These are phyloP conservation scores for Paramecium pentaurelia DNA, from an alignment of 73 alveolate species.

Conservation along the genomic window DNA sequence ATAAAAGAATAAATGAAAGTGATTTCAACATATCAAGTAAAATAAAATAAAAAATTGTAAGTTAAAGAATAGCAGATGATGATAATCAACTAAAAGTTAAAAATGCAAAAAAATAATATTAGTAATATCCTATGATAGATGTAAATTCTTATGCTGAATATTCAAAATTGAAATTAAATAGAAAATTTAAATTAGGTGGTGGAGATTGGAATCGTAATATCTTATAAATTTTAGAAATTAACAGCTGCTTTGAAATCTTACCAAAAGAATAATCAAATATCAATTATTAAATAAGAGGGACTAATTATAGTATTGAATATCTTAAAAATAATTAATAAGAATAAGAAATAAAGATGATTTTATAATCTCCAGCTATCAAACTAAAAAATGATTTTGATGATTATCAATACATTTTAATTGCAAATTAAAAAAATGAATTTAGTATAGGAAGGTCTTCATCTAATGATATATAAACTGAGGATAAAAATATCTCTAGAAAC, in stretches of 20 bases:
- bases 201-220: background rate
- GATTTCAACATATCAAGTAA: background rate
- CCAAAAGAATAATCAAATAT: background rate
- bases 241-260: background rate
- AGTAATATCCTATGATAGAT: background rate
- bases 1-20: no score
- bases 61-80: no score
- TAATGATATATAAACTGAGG: background rate
- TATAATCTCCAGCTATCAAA: background rate
- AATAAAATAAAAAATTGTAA: background rate
- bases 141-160: background rate
- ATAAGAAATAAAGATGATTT: background rate
- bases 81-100: no score
- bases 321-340: background rate
- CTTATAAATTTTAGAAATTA: background rate
- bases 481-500: background rate
- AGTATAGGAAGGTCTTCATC: background rate
- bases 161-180: no score
- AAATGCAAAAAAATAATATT: no score
- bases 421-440: background rate
- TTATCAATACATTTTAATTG: background rate
- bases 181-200: background rate
- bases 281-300: background rate
- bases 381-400: no score
- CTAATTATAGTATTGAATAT: no score